Evolutionary conservation across 2,329 filamentous ascomycete genomes (phyloP).

Genomic region (Fusarium newnesense): DNA sequence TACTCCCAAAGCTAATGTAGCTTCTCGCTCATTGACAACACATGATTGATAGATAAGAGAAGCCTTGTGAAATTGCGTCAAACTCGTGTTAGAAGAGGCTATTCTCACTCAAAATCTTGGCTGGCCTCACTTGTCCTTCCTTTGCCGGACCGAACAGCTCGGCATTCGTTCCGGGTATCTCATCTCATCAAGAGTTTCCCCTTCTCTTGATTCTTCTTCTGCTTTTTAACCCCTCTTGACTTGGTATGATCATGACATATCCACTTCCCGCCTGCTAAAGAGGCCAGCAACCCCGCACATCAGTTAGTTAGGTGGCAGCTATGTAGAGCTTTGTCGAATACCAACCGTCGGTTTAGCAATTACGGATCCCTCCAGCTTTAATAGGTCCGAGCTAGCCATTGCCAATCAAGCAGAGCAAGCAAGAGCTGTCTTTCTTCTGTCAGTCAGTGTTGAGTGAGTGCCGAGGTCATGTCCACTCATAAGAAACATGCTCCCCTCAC

Average conservation of each 20-base stretch:
- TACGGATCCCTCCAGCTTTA: slow-evolving; percentile 7
- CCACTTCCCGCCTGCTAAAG: slow-evolving; percentile 11
- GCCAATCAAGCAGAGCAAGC: background rate
- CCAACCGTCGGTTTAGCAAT: slow-evolving; percentile 42
- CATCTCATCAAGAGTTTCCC: background rate
- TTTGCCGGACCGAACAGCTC: slow-evolving; percentile 22
- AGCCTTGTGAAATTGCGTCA: background rate
- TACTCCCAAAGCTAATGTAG: background rate
- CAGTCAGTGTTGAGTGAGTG: background rate
- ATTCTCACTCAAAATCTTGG: background rate
- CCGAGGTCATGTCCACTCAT: background rate
- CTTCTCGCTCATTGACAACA: background rate
- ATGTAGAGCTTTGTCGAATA: slow-evolving; percentile 34
- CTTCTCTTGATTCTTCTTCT: background rate
- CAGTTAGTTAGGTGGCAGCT: background rate
- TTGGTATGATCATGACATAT: slow-evolving; percentile 18
- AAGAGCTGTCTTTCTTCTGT: background rate
- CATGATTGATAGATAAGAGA: slow-evolving; percentile 2
- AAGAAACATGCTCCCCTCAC: background rate
- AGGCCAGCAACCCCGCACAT: slow-evolving; percentile 19
- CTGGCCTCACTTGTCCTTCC: background rate
- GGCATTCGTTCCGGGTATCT: background rate
- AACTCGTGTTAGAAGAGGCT: background rate
- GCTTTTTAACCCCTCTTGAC: slow-evolving; percentile 7
- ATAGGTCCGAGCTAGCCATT: background rate